phyloP scores from a whole-genome alignment of 805 yeast species.

The Ogataea sp. region DNA sequence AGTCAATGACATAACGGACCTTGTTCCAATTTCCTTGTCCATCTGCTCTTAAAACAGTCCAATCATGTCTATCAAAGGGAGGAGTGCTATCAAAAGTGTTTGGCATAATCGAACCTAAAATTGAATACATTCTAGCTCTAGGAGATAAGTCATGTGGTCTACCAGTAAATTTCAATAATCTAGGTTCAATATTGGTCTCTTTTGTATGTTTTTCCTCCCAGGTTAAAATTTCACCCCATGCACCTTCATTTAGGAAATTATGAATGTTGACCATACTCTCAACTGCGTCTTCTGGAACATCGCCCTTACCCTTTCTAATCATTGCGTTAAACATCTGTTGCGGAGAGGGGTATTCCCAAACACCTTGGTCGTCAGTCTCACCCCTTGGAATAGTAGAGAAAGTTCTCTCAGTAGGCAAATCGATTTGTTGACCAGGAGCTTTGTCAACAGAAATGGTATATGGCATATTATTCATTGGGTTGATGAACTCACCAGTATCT shows the following conservation, averaged over 20 bases:
- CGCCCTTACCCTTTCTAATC: constrained; percentile 90
- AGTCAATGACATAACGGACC: constrained; percentile 91
- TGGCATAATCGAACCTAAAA: constrained; percentile 66
- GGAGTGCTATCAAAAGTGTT: constrained; percentile 62
- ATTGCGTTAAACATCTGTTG: constrained; percentile 99
- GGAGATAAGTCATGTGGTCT: constrained; percentile 86
- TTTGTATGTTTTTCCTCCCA: constrained; percentile 80
- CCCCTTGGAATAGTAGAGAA: constrained; percentile 86
- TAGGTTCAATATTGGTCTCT: constrained; percentile 51
- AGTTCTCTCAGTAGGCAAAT: constrained; percentile 77
- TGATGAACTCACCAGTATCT: constrained; percentile 33
- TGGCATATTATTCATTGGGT: constrained; percentile 91
- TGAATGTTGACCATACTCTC: constrained; percentile 96
- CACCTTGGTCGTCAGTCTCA: constrained; percentile 49
- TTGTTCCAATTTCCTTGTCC: constrained; percentile 49
- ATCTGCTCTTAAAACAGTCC: constrained; percentile 80
- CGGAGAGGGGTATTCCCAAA: constrained; percentile 99
- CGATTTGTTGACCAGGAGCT: constrained; percentile 74
- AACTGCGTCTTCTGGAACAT: constrained; percentile 90
- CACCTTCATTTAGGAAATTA: constrained; percentile 93
- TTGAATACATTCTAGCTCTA: constrained; percentile 63
- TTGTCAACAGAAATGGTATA: constrained; percentile 51
- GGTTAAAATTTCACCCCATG: constrained; percentile 87
- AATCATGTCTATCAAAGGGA: constrained; percentile 97
- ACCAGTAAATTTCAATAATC: constrained; percentile 82